Evolutionary conservation across 352 stramenopile species (phyloP).

Genomic region (Phytophthora brassicae): DNA sequence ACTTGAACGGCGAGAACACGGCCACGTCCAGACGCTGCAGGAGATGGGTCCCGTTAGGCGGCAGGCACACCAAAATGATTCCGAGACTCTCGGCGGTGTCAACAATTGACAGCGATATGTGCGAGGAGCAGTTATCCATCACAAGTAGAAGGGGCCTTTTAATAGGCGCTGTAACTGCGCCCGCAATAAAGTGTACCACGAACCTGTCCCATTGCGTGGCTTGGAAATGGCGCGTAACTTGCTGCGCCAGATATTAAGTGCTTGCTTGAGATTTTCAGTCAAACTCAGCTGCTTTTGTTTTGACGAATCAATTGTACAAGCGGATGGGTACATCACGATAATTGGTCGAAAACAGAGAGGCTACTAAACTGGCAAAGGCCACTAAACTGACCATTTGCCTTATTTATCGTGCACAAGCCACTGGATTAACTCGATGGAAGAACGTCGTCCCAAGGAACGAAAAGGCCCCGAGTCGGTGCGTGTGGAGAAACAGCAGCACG

Average conservation of each 20-base stretch:
- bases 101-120: neutral
- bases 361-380: no score
- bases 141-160: neutral
- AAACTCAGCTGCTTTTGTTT: no score
- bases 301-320: no score
- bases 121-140: neutral
- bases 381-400: no score
- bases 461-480: slow-evolving; percentile 1
- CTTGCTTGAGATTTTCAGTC: no score
- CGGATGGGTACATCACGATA: no score
- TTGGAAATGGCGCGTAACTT: no score
- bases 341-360: no score
- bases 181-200: neutral
- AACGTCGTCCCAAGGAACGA: slow-evolving; percentile 9
- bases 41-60: neutral
- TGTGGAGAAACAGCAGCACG: slow-evolving; percentile 22
- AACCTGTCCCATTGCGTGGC: no score
- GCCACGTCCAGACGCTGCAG: neutral
- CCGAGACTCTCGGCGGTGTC: neutral
- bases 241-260: no score
- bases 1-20: neutral
- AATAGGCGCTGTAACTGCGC: neutral
- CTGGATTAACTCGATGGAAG: slow-evolving; percentile 12
- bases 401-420: slow-evolving; percentile 15
- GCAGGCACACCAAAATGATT: neutral